phyloP scores from a whole-genome alignment of 2,329 filamentous ascomycete species.

The Fusarium sp. region DNA sequence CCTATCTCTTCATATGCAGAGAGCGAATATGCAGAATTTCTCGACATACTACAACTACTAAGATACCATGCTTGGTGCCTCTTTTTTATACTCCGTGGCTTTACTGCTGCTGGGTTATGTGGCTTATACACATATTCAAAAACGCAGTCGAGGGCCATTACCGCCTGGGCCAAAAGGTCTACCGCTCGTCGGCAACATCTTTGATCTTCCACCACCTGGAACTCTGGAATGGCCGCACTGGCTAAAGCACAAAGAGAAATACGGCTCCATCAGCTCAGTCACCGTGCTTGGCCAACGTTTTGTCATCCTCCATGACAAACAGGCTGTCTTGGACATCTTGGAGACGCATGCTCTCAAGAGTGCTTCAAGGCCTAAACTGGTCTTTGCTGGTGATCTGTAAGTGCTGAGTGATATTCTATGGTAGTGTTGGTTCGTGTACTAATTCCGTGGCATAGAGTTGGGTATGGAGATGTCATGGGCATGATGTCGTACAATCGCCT shows the following conservation, averaged over 20 bases:
- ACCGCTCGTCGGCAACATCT: slow-evolving; percentile 61
- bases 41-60: background rate
- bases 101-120: background rate
- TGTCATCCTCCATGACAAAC: slow-evolving; percentile 53
- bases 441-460: background rate
- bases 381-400: slow-evolving; percentile 19
- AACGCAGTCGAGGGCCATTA: background rate
- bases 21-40: background rate
- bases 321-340: slow-evolving; percentile 45
- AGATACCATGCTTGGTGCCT: background rate
- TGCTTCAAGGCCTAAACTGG: slow-evolving; percentile 12
- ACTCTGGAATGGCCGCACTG: slow-evolving; percentile 52
- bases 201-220: slow-evolving; percentile 55
- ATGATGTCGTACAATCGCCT: slow-evolving; percentile 21
- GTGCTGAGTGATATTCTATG: background rate
- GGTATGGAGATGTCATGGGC: slow-evolving; percentile 19
- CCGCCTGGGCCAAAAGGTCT: slow-evolving; percentile 61
- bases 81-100: background rate
- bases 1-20: no score
- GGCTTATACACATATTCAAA: background rate
- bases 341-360: slow-evolving; percentile 1
- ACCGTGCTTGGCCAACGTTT: slow-evolving; percentile 53
- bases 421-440: background rate
- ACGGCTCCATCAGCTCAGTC: slow-evolving; percentile 53
- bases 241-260: slow-evolving; percentile 52